Percentiles rank a stretch among this genome's conserved stretches.
These are phyloP conservation scores for Rhynchosporium agropyri DNA, from an alignment of 2,329 filamentous ascomycete genomes.

Conservation along the genomic window DNA sequence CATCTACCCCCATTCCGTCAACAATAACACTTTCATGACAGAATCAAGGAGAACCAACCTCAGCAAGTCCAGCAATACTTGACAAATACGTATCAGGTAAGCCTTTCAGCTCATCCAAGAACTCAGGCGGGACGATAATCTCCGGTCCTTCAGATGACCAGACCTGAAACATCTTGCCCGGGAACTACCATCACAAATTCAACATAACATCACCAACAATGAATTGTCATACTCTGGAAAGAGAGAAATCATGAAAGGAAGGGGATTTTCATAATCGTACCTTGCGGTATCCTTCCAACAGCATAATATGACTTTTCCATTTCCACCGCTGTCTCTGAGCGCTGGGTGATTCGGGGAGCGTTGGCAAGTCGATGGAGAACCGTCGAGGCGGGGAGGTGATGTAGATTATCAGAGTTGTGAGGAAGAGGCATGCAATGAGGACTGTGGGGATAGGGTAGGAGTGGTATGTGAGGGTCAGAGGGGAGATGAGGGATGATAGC, in stretches of 20 bases:
- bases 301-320: background rate
- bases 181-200: background rate
- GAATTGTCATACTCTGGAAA: no score
- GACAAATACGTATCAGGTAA: background rate
- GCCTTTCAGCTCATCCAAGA: conserved; percentile 1
- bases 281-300: conserved; percentile 9
- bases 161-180: background rate
- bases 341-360: background rate
- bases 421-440: background rate
- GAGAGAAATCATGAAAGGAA: background rate
- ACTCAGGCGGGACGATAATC: background rate
- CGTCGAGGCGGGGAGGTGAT: background rate
- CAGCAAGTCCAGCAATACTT: background rate
- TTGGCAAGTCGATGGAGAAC: conserved; percentile 2
- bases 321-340: background rate
- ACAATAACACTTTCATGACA: background rate
- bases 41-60: background rate
- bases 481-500: background rate
- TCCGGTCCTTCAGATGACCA: conserved; percentile 11
- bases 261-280: background rate
- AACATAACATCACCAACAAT: no score
- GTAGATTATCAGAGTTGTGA: background rate
- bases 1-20: background rate
- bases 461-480: background rate
- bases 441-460: background rate